Percentiles rank a stretch among this genome's conserved stretches.
These are phyloP conservation scores for Barnettozyma vustinii DNA, from an alignment of 805 yeast genomes.

Conservation along the genomic window DNA sequence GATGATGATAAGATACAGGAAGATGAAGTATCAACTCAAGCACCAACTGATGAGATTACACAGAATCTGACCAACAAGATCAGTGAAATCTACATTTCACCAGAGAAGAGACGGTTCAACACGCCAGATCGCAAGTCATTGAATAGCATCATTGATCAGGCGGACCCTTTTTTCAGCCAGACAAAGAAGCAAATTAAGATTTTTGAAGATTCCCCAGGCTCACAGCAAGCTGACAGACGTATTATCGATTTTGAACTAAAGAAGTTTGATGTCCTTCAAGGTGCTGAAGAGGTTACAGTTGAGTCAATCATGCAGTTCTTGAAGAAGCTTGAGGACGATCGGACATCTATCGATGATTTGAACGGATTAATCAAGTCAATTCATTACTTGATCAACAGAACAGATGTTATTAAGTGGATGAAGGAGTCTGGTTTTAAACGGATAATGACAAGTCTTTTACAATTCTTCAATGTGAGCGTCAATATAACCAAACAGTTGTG, in stretches of 20 bases:
- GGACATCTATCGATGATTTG: constrained; percentile 12
- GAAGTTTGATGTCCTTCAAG: constrained; percentile 6
- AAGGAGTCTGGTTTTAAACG: constrained; percentile 14
- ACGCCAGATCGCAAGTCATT: constrained; percentile 16
- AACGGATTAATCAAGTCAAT: constrained; percentile 16
- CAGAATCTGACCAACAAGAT: constrained; percentile 18
- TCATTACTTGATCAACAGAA: constrained; percentile 11
- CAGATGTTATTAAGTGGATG: constrained; percentile 17
- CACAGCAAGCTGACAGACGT: constrained; percentile 6
- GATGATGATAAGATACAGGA: constrained; percentile 9
- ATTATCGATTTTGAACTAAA: constrained; percentile 18
- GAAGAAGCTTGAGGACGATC: constrained; percentile 13
- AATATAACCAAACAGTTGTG: constrained; percentile 21
- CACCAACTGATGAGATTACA: constrained; percentile 18
- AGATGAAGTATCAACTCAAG: neutral
- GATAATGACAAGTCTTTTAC: constrained; percentile 10
- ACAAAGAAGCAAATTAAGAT: constrained; percentile 18
- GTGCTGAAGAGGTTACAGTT: constrained; percentile 9
- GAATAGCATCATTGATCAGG: constrained; percentile 14
- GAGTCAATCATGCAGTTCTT: constrained; percentile 7
- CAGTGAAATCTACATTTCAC: constrained; percentile 22
- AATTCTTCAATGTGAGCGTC: constrained; percentile 19
- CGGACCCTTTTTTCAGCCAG: constrained; percentile 23
- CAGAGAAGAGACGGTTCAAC: constrained; percentile 15
- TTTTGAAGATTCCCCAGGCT: constrained; percentile 19